Evolutionary conservation across 2,329 filamentous ascomycete species (phyloP).

Genomic region (Claviceps cyperi): DNA sequence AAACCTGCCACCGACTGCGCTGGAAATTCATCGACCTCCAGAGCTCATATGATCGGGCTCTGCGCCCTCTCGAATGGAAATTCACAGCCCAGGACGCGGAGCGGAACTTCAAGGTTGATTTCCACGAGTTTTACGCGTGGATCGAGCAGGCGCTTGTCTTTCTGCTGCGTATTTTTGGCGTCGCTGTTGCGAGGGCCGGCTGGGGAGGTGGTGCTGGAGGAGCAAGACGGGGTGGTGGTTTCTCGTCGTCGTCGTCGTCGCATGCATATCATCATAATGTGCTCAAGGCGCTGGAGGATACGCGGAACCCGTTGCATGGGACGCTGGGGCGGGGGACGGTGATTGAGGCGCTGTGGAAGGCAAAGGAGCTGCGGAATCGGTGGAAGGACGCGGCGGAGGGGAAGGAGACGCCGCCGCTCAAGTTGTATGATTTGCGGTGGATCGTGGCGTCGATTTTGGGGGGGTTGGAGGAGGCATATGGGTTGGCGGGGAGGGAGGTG

Average conservation of each 20-base stretch:
- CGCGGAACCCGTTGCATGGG: conserved; percentile 38
- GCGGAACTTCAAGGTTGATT: conserved; percentile 64
- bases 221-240: background rate
- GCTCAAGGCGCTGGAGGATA: conserved; percentile 43
- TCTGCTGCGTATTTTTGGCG: conserved; percentile 48
- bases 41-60: conserved; percentile 39
- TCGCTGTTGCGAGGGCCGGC: conserved; percentile 28
- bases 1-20: conserved; percentile 43
- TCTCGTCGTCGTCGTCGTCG: conserved; percentile 1
- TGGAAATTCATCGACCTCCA: conserved; percentile 50
- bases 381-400: conserved; percentile 54
- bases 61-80: conserved; percentile 20
- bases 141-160: conserved; percentile 58
- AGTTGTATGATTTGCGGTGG: conserved; percentile 45
- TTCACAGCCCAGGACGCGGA: conserved; percentile 33
- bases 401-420: conserved; percentile 26
- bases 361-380: conserved; percentile 56
- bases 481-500: conserved; percentile 33
- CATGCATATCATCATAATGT: conserved; percentile 60
- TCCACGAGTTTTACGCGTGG: conserved; percentile 62
- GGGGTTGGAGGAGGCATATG: conserved; percentile 44
- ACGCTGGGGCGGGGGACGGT: conserved; percentile 42
- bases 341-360: conserved; percentile 42
- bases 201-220: background rate
- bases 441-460: conserved; percentile 43